Evolutionary conservation across 345 rosid genomes (phyloP).

Genomic region (Eucalyptus sp.): DNA sequence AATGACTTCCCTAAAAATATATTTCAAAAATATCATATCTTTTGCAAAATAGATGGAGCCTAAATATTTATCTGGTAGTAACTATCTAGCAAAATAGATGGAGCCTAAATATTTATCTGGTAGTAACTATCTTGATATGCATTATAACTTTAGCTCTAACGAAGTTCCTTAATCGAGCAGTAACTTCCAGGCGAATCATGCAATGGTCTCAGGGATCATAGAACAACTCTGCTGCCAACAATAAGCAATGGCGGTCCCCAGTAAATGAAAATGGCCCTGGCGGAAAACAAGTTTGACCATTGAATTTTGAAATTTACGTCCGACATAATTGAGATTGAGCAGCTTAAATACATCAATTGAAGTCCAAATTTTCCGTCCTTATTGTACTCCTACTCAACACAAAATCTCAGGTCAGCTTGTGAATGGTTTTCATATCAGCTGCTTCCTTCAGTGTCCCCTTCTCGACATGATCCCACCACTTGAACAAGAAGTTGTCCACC

Average conservation of each 20-base stretch:
- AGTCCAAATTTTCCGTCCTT: background rate
- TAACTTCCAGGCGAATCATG: background rate
- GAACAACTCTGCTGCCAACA: background rate
- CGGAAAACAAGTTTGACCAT: background rate
- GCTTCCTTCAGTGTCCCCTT: slow-evolving; percentile 62
- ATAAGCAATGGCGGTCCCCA: background rate
- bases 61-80: background rate
- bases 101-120: background rate
- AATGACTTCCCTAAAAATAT: accelerated
- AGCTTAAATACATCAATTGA: background rate
- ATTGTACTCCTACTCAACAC: background rate
- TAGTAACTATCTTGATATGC: background rate
- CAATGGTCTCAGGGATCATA: background rate
- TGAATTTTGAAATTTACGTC: background rate
- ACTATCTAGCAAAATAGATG: background rate
- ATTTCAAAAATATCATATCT: too few species aligned
- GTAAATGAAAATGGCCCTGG: background rate
- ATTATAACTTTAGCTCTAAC: background rate
- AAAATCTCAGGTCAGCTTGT: slow-evolving; percentile 33
- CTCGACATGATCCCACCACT: slow-evolving; percentile 94
- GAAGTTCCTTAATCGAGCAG: background rate
- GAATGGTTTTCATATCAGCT: slow-evolving; percentile 62
- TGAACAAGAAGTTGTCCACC: slow-evolving; percentile 85
- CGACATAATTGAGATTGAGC: background rate
- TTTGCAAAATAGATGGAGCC: too few species aligned